Evolutionary conservation across 129 eudicot species (phyloP).

Genomic region (Erigeron canadensis): DNA sequence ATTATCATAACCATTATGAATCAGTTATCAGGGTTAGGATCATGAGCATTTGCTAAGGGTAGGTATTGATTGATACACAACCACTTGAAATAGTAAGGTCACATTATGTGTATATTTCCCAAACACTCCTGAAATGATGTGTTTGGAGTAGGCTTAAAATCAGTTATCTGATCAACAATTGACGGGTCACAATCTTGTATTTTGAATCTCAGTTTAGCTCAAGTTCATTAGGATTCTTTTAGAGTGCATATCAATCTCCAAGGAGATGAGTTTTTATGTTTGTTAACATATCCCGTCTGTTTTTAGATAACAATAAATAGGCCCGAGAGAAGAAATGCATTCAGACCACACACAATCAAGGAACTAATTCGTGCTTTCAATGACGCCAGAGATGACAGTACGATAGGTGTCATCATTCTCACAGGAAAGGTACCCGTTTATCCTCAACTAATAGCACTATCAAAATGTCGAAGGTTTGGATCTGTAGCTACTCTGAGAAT

Average conservation of each 20-base stretch:
- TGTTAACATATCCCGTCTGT: neutral
- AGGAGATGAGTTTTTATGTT: neutral
- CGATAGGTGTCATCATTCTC: constrained; percentile 88
- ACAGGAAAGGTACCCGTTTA: constrained; percentile 71
- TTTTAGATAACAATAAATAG: constrained; percentile 87
- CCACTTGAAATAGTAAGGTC: too few species aligned
- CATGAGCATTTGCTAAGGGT: too few species aligned
- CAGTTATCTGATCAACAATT: too few species aligned
- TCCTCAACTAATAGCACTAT: neutral
- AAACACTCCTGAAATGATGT: too few species aligned
- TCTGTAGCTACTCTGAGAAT: neutral
- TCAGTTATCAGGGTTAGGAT: too few species aligned
- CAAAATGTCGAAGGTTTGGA: neutral
- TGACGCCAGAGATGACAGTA: constrained; percentile 94
- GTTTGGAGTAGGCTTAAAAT: too few species aligned
- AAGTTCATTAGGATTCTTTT: neutral
- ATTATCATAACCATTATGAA: too few species aligned
- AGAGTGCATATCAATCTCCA: neutral
- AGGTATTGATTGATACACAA: too few species aligned
- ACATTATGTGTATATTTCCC: too few species aligned
- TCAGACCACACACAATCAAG: constrained; percentile 87
- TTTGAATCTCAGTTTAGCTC: too few species aligned
- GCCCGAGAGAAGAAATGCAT: constrained; percentile 96
- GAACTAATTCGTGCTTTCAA: constrained; percentile 93
- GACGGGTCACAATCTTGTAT: too few species aligned